Conservation (phyloP, 805 yeast genomes). For the Gaillardinia entomophila region DNA sequence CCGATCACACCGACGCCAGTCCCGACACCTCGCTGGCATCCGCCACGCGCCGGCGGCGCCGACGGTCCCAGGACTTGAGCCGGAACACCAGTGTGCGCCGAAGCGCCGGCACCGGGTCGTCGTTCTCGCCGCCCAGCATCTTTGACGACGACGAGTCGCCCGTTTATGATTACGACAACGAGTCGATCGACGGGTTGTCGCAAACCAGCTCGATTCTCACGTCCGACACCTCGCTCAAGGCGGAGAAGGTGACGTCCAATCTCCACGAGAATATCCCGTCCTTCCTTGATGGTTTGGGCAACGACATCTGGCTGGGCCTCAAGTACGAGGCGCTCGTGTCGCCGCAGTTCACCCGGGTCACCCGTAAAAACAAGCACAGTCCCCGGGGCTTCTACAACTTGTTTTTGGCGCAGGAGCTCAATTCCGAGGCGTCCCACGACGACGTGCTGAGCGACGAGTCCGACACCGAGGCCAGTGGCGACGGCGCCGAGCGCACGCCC, state of each 20-base stretch:
- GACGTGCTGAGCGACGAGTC: slow-evolving; percentile 3
- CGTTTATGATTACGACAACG: slow-evolving; percentile 19
- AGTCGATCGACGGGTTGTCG: slow-evolving; percentile 3
- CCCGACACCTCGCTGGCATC: not conserved
- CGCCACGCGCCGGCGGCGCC: not conserved
- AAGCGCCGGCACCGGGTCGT: slow-evolving; percentile 1
- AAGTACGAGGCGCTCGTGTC: slow-evolving; percentile 38
- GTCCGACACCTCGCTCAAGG: not conserved
- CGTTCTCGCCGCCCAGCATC: slow-evolving; percentile 2
- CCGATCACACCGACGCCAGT: not conserved
- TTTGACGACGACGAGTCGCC: slow-evolving; percentile 19
- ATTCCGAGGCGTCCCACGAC: slow-evolving; percentile 10
- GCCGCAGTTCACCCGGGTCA: slow-evolving; percentile 52
- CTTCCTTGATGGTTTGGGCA: not conserved
- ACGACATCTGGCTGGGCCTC: not conserved
- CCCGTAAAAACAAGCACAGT: slow-evolving; percentile 41
- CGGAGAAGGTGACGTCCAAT: slow-evolving; percentile 7
- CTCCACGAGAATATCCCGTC: slow-evolving; percentile 4
- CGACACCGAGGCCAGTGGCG: slow-evolving; percentile 4
- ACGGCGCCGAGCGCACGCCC: slow-evolving; percentile 1
- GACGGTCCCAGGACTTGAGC: slow-evolving; percentile 1
- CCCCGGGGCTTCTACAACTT: slow-evolving; percentile 45
- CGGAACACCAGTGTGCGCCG: slow-evolving; percentile 1
- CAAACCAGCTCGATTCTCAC: not conserved
- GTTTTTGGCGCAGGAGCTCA: slow-evolving; percentile 63